Evolutionary conservation across 495 filamentous ascomycete genomes (phyloP).

Genomic region (Hypoxylon crocopeplum): DNA sequence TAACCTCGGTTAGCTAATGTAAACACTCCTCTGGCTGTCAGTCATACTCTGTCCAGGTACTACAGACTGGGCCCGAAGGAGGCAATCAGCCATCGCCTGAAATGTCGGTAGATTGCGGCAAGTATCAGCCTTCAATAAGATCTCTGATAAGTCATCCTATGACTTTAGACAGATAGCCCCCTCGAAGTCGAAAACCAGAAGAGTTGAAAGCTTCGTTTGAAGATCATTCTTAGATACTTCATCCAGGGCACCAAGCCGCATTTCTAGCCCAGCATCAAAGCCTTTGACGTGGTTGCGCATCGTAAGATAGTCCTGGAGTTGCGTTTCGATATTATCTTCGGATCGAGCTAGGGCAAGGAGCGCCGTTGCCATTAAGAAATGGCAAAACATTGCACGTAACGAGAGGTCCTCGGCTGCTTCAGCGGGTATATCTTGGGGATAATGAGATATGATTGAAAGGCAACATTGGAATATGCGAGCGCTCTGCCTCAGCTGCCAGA

Average conservation of each 20-base stretch:
- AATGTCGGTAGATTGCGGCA: constrained; percentile 48
- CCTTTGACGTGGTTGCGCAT: constrained; percentile 61
- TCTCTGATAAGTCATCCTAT: constrained; percentile 69
- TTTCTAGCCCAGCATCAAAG: constrained; percentile 57
- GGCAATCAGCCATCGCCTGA: constrained; percentile 65
- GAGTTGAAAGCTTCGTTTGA: constrained; percentile 63
- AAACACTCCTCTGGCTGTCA: not conserved
- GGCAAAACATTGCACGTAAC: constrained; percentile 67
- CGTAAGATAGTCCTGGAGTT: constrained; percentile 65
- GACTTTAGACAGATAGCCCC: constrained; percentile 68
- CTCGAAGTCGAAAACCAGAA: constrained; percentile 79
- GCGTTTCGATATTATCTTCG: constrained; percentile 65
- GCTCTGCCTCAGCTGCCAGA: constrained; percentile 59
- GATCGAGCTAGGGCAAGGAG: constrained; percentile 67
- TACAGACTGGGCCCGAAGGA: constrained; percentile 59
- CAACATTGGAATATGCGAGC: constrained; percentile 66
- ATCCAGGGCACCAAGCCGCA: constrained; percentile 48
- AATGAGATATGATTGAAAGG: constrained; percentile 65
- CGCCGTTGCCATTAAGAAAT: constrained; percentile 70
- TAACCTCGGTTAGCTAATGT: constrained; percentile 9
- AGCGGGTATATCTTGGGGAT: constrained; percentile 57
- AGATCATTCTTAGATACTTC: constrained; percentile 59
- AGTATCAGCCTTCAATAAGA: constrained; percentile 61
- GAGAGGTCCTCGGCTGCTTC: constrained; percentile 56
- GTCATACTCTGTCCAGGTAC: constrained; percentile 57